A percentile compares a stretch with the other conserved stretches of the same genome.
Conservation (phyloP, 1,139 yeast species). For the Blastobotrys serpentis region DNA sequence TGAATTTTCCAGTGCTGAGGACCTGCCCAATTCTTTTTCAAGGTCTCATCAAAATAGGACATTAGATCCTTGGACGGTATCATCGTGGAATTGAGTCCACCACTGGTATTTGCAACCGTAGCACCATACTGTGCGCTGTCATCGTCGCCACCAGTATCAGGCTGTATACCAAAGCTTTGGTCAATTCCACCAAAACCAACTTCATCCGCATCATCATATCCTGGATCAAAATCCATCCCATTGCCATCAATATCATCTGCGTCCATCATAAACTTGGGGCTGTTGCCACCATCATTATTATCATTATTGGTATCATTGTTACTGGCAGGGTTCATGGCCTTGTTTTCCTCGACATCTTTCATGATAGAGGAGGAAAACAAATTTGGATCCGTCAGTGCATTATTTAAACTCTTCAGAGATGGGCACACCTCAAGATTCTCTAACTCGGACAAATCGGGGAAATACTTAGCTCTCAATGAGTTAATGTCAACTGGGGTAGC, state of each 20-base stretch:
- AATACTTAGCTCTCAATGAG: slow-evolving; percentile 23
- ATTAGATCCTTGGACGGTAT: slow-evolving; percentile 61
- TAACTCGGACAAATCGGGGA: slow-evolving; percentile 34
- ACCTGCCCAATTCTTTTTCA: slow-evolving; percentile 80
- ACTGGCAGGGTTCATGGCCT: slow-evolving; percentile 4
- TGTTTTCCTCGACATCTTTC: slow-evolving; percentile 27
- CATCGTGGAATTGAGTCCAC: slow-evolving; percentile 13
- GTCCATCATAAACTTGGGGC: slow-evolving; percentile 18
- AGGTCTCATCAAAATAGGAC: slow-evolving; percentile 73
- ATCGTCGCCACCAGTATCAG: slow-evolving; percentile 10
- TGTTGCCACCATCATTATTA: no score
- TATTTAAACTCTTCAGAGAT: slow-evolving; percentile 55
- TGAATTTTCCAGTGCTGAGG: slow-evolving; percentile 92
- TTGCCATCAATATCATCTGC: slow-evolving; percentile 25
- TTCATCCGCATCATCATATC: slow-evolving; percentile 28
- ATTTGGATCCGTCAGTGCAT: slow-evolving; percentile 54
- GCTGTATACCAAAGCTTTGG: slow-evolving; percentile 30
- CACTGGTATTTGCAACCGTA: slow-evolving; percentile 4
- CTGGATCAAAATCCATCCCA: slow-evolving; percentile 15
- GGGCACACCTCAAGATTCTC: slow-evolving; percentile 56
- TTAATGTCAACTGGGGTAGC: slow-evolving; percentile 21
- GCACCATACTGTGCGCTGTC: slow-evolving; percentile 11
- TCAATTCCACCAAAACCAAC: slow-evolving; percentile 32
- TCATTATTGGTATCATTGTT: slow-evolving; percentile 20
- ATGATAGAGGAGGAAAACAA: slow-evolving; percentile 24